These are phyloP conservation scores for Lipomyces orientalis DNA, from an alignment of 805 yeast species.

Conservation along the genomic window DNA sequence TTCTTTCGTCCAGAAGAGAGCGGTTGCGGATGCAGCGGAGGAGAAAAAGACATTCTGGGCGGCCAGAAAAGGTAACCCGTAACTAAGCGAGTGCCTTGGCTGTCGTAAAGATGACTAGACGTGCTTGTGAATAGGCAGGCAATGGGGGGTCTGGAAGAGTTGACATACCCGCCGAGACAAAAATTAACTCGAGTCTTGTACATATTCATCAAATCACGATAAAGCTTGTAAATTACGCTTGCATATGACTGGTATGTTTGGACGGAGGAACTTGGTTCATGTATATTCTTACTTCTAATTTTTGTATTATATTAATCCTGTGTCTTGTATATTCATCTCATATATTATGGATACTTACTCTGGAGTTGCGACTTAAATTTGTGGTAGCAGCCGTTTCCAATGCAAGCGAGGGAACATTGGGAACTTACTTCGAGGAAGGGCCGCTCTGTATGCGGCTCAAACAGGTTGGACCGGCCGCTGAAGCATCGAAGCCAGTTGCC, in stretches of 20 bases:
- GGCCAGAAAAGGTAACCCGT: background rate
- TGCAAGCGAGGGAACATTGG: no score
- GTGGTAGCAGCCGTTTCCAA: no score
- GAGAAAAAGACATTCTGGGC: background rate
- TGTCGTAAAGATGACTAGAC: background rate
- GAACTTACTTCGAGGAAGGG: background rate
- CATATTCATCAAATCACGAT: background rate
- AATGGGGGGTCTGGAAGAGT: background rate
- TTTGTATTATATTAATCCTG: background rate
- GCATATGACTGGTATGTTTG: constrained; percentile 2
- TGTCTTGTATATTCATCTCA: background rate
- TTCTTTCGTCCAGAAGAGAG: background rate
- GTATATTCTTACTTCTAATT: background rate
- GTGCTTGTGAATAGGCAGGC: background rate
- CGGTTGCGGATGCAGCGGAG: background rate
- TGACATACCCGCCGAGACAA: background rate
- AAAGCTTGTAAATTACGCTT: background rate
- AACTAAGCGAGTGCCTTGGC: background rate
- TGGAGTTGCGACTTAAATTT: no score
- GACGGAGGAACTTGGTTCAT: background rate
- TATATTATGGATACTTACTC: no score
- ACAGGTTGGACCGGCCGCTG: no score
- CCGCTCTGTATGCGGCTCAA: background rate
- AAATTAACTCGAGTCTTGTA: background rate
- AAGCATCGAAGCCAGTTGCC: no score